Percentiles rank a stretch among this genome's conserved stretches.
These are phyloP conservation scores for Hygrocybe punicea DNA, from an alignment of 768 basidiomycete genomes.

Conservation along the genomic window DNA sequence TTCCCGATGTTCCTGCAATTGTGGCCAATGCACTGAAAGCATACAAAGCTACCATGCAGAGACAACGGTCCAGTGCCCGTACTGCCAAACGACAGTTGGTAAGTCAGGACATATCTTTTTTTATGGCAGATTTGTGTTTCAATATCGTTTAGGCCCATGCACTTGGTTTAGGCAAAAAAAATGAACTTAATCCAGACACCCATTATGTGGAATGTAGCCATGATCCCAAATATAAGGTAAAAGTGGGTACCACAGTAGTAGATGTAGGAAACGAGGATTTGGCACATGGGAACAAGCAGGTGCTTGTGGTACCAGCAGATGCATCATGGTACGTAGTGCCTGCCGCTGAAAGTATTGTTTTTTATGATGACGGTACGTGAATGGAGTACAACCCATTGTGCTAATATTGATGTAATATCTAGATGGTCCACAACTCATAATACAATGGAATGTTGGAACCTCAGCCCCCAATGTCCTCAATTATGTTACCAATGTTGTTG, in stretches of 20 bases:
- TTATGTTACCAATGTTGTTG: neutral
- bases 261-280: neutral
- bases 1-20: too few relatives aligned
- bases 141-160: neutral
- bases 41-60: neutral
- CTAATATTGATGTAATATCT: neutral
- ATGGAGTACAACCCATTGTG: neutral
- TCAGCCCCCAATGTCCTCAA: neutral
- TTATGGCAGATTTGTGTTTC: neutral
- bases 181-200: neutral
- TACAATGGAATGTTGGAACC: neutral
- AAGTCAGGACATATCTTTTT: neutral
- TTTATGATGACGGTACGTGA: neutral
- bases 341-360: neutral
- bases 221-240: neutral
- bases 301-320: neutral
- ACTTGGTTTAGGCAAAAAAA: neutral
- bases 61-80: neutral
- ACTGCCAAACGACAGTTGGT: neutral
- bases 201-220: neutral
- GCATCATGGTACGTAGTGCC: neutral
- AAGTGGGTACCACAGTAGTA: neutral
- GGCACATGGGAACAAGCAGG: neutral
- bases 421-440: neutral
- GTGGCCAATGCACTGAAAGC: neutral